phyloP scores from a whole-genome alignment of 768 basidiomycete species.

The Boletus rufocinnamomeus region DNA sequence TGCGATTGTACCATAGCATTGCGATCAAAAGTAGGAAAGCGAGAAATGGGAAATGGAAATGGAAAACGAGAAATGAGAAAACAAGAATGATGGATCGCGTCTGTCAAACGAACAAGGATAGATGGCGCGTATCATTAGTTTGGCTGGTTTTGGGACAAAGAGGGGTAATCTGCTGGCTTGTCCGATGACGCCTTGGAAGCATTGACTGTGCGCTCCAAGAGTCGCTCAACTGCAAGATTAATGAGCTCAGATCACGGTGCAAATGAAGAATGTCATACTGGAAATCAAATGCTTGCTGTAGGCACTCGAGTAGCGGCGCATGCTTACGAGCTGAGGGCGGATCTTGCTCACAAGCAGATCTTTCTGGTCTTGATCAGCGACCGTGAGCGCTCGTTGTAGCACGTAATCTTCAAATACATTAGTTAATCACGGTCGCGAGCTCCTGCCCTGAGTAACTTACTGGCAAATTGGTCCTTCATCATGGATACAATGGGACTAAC shows the following conservation, averaged over 20 bases:
- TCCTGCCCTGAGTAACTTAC: conserved; percentile 50
- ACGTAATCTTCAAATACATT: conserved; percentile 66
- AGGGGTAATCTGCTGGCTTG: conserved; percentile 34
- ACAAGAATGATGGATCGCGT: conserved; percentile 11
- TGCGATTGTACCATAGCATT: conserved; percentile 41
- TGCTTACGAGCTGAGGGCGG: conserved; percentile 64
- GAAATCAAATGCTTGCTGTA: conserved; percentile 82
- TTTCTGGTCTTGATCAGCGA: conserved; percentile 73
- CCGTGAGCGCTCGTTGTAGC: conserved; percentile 71
- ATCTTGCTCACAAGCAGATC: conserved; percentile 62
- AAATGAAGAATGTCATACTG: conserved; percentile 50
- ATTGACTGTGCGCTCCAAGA: conserved; percentile 55
- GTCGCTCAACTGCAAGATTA: conserved; percentile 58
- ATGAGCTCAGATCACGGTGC: conserved; percentile 11
- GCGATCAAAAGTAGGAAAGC: conserved; percentile 29
- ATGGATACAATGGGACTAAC: conserved; percentile 64
- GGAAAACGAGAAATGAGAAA: neutral
- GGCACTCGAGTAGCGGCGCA: conserved; percentile 70
- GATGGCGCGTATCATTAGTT: conserved; percentile 18
- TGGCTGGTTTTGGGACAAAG: conserved; percentile 27
- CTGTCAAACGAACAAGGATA: conserved; percentile 10
- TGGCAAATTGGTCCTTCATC: conserved; percentile 90
- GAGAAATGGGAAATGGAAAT: conserved; percentile 9
- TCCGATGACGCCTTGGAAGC: conserved; percentile 27
- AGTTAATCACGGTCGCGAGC: conserved; percentile 6